Base-by-base conservation (phyloP, 2,329 filamentous ascomycete genomes). In the Xylariaceae sp. region DNA sequence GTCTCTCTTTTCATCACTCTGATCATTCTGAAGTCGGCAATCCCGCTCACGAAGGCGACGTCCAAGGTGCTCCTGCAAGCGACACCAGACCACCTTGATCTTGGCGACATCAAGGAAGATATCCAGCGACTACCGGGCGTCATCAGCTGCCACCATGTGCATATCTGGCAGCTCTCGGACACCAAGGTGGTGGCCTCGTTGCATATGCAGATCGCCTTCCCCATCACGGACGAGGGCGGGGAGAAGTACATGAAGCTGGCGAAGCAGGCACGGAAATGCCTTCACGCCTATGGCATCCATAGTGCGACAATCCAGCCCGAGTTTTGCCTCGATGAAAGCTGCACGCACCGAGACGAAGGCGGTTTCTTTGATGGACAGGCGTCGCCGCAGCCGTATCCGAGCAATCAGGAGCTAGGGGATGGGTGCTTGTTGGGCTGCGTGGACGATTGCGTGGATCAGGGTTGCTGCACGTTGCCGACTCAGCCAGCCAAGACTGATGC, bases 301-400 rank as follows among this genome's bases (percentile, higher is more conserved):
- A 95, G 89, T 36, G 92, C 91, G 34, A 99, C 94, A 12, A 97
- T 99, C 63, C 94, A 99, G 72, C 94, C 94, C 5, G 94, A 99
- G 71, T 99, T 86, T 63, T 84, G 81, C 58, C 70, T 82, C 22
- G 81, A 82, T 60, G 66, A 72, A 39, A 69, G 71, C 48, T 78
- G 76, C 58, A 68, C 65, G 51, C 72, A 74, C 37, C 62, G 68
- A 13, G 68, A 71, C 36, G 67, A 71, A 41, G 64, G n/a, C n/a
- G 56, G 2, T 53, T 56, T 51, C 50, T 46, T 61, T 22, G 65
- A 67, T 16, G 65, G 65, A 41, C 61, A 64, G n/a, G 54, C 49
- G 29, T 62, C 63, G 18, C 62, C 63, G 40, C 42, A 48, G 19
- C 55, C 53, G 21, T 18, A 47, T 26, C 26, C 53, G 39, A 32